A percentile compares a stretch with the other conserved stretches of the same genome.
These are phyloP conservation scores for Thielaviopsis musarum DNA, from an alignment of 2,329 filamentous ascomycete genomes.

Conservation along the genomic window DNA sequence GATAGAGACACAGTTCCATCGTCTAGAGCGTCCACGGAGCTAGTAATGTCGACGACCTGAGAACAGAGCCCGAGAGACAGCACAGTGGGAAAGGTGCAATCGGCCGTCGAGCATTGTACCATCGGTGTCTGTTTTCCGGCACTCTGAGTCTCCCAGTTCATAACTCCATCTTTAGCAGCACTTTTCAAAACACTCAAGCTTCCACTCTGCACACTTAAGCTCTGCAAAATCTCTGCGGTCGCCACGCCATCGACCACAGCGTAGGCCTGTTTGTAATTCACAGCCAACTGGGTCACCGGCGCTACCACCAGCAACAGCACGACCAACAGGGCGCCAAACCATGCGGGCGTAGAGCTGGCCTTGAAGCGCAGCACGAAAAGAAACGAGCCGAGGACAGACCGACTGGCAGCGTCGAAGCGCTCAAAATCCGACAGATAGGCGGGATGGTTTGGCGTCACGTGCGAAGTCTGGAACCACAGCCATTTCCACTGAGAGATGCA, in stretches of 20 bases:
- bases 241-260: neutral
- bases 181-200: neutral
- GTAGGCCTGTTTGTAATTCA: conserved; percentile 3
- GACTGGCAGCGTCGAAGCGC: conserved; percentile 17
- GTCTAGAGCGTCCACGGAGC: conserved; percentile 8
- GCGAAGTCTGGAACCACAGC: conserved; percentile 18
- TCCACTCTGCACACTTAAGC: neutral
- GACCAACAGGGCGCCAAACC: conserved; percentile 15
- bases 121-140: conserved; percentile 2
- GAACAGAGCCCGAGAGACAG: conserved; percentile 15
- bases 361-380: conserved; percentile 15
- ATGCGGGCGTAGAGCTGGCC: conserved; percentile 14
- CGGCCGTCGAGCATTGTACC: conserved; percentile 12
- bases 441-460: conserved; percentile 7
- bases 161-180: neutral
- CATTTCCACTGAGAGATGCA: conserved; percentile 20
- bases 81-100: conserved; percentile 14
- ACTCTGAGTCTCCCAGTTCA: neutral
- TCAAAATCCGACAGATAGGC: conserved; percentile 16
- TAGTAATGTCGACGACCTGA: conserved; percentile 15
- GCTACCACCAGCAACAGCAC: conserved; percentile 14
- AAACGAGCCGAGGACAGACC: conserved; percentile 14
- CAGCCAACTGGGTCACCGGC: conserved; percentile 10
- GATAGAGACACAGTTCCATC: conserved; percentile 12
- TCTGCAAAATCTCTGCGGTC: neutral